Conservation (phyloP, 495 filamentous ascomycete genomes). For the Neurospora sp. region DNA sequence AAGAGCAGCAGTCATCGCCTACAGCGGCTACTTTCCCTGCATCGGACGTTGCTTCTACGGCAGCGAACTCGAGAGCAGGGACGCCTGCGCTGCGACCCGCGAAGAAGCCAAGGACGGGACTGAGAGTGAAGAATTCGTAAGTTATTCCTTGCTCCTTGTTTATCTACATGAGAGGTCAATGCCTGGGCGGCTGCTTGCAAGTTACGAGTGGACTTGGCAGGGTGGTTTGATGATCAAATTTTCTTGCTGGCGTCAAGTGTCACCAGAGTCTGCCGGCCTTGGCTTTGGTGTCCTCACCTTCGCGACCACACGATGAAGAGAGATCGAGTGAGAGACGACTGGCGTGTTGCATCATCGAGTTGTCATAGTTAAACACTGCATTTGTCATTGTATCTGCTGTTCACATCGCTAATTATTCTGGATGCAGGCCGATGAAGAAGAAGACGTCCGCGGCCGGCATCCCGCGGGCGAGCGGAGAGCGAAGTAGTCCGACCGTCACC, state of each 20-base stretch:
- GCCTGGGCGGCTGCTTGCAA: not conserved
- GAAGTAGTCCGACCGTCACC: constrained; percentile 34
- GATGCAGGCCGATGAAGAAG: constrained; percentile 45
- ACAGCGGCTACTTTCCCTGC: constrained; percentile 31
- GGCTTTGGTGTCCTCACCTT: not conserved
- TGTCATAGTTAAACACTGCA: not conserved
- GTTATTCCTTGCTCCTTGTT: constrained; percentile 20
- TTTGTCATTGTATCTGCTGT: not conserved
- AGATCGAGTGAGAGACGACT: not conserved
- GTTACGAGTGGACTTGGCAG: not conserved
- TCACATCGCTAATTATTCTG: constrained; percentile 5
- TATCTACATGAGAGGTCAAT: not conserved
- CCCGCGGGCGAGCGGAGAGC: constrained; percentile 40
- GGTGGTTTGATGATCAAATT: not conserved
- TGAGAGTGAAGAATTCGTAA: constrained; percentile 63
- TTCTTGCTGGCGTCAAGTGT: not conserved
- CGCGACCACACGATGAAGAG: not conserved
- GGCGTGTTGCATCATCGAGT: not conserved
- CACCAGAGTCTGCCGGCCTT: not conserved
- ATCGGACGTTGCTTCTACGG: constrained; percentile 31
- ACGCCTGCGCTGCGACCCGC: constrained; percentile 44
- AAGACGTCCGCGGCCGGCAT: constrained; percentile 42
- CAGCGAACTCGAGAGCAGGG: constrained; percentile 42
- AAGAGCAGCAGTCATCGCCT: constrained; percentile 32
- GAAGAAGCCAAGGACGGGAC: constrained; percentile 46